Percentiles rank a stretch among this genome's conserved stretches.
These are phyloP conservation scores for Plectranthus barbatus DNA, from an alignment of 257 asterid species.

Conservation along the genomic window DNA sequence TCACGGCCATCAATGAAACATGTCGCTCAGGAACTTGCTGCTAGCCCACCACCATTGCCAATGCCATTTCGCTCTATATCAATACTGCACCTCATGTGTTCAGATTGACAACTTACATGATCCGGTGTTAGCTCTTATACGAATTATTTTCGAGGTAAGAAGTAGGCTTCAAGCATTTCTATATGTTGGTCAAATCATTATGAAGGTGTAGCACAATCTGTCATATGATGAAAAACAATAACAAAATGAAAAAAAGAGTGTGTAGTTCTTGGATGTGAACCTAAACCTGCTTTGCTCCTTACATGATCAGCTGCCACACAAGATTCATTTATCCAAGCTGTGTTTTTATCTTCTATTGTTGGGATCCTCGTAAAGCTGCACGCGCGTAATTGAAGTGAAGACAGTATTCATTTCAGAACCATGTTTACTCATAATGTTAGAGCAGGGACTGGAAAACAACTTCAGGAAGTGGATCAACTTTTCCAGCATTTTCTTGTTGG, in stretches of 20 bases:
- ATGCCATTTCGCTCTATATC: not conserved
- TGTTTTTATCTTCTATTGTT: not conserved
- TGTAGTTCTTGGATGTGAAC: not conserved
- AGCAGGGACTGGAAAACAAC: not conserved
- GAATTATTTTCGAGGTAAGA: too few species aligned
- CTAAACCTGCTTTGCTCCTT: constrained; percentile 2
- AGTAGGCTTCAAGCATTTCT: too few species aligned
- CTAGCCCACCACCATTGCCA: not conserved
- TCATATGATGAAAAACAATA: not conserved
- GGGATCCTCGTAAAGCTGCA: not conserved
- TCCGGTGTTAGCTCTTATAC: too few species aligned
- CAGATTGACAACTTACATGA: too few species aligned
- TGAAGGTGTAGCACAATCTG: not conserved
- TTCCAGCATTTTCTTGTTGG: constrained; percentile 21
- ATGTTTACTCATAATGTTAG: not conserved
- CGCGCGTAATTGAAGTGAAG: not conserved
- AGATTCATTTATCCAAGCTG: not conserved
- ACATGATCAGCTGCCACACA: not conserved
- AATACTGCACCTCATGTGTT: not conserved
- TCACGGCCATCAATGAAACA: not conserved
- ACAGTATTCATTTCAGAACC: not conserved
- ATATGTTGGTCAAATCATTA: not conserved
- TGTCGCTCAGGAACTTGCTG: not conserved
- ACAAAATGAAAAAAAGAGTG: too few species aligned
- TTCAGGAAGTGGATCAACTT: not conserved